Evolutionary conservation across 2,329 filamentous ascomycete genomes (phyloP).

Genomic region (Emmonsia crescens): DNA sequence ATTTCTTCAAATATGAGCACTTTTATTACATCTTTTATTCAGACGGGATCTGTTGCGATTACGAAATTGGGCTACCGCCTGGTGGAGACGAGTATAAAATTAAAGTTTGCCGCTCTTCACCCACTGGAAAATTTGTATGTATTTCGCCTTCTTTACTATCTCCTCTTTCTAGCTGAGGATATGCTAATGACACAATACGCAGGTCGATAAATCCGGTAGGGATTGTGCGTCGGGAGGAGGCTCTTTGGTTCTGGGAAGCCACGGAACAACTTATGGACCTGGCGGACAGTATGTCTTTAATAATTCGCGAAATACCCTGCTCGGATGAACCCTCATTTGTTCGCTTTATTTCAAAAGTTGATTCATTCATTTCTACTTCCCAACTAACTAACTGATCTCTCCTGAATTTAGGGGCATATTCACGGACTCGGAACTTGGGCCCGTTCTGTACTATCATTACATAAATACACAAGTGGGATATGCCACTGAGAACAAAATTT

Average conservation of each 20-base stretch:
- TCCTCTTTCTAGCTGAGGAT: background rate
- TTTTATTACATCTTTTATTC: constrained; percentile 58
- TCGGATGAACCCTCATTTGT: background rate
- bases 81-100: constrained; percentile 55
- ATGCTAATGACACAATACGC: constrained; percentile 14
- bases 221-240: constrained; percentile 49
- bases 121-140: background rate
- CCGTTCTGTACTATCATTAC: constrained; percentile 54
- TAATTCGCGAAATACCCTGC: background rate
- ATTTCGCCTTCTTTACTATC: background rate
- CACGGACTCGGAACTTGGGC: constrained; percentile 32
- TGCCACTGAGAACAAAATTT: constrained; percentile 36
- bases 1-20: constrained; percentile 43
- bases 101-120: constrained; percentile 48
- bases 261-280: constrained; percentile 52
- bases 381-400: background rate
- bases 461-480: constrained; percentile 45
- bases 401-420: constrained; percentile 20
- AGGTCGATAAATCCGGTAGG: constrained; percentile 43
- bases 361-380: background rate
- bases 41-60: constrained; percentile 50
- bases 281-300: constrained; percentile 49
- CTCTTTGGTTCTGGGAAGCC: constrained; percentile 49
- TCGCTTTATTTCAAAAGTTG: background rate
- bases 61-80: constrained; percentile 41